Evolutionary conservation across 352 stramenopile species (phyloP).

Genomic region (Synura sp.): DNA sequence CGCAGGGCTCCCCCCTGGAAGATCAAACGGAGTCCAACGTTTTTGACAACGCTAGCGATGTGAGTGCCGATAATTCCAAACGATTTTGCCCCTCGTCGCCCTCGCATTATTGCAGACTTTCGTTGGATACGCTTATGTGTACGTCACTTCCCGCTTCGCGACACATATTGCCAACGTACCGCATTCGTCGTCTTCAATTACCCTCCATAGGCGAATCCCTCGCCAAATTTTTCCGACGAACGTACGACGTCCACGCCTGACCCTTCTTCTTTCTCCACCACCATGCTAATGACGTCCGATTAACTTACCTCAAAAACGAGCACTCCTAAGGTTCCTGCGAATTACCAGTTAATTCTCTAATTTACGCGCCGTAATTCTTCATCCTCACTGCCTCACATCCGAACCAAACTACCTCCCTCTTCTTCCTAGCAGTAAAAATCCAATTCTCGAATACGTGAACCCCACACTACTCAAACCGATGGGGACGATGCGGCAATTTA

Average conservation of each 20-base stretch:
- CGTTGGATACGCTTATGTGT: constrained; percentile 17
- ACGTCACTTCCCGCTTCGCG: constrained; percentile 16
- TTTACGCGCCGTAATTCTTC: constrained; percentile 14
- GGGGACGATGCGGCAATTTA: constrained; percentile 3
- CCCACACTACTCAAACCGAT: constrained; percentile 19
- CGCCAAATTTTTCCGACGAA: constrained; percentile 7
- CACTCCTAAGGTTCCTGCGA: constrained; percentile 11
- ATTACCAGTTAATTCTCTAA: neutral
- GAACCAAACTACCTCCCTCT: constrained; percentile 23
- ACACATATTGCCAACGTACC: constrained; percentile 6
- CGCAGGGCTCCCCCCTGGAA: constrained; percentile 1
- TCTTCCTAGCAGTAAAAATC: constrained; percentile 17
- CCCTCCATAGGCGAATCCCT: constrained; percentile 1
- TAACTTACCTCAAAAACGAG: neutral
- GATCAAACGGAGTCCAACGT: constrained; percentile 19
- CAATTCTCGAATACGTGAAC: constrained; percentile 8
- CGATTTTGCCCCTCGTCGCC: constrained; percentile 8
- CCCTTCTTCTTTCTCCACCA: no score
- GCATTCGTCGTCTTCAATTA: neutral
- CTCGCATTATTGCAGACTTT: no score
- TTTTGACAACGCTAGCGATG: constrained; percentile 9
- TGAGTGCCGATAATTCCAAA: constrained; percentile 6
- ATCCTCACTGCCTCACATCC: neutral
- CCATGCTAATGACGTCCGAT: no score
- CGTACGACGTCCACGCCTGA: neutral